phyloP scores from a whole-genome alignment of 495 filamentous ascomycete genomes.

The Xylaria palmicola region DNA sequence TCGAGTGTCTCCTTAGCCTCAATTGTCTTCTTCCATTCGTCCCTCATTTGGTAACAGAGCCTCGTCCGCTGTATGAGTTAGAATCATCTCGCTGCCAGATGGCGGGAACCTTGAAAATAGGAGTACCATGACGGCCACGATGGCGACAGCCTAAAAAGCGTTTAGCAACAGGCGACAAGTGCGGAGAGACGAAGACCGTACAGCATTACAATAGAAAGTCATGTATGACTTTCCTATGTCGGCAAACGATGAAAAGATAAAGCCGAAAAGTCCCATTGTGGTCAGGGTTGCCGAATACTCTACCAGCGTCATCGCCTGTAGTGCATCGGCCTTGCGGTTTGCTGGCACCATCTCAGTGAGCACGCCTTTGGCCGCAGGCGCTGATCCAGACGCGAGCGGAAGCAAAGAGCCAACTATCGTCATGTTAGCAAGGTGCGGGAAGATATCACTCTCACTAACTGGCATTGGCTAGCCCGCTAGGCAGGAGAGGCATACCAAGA shows the following conservation, averaged over 20 bases:
- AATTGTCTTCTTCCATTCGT: not conserved
- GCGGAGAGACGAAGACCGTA: slow-evolving; percentile 19
- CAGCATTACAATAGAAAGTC: slow-evolving; percentile 52
- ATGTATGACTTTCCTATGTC: slow-evolving; percentile 44
- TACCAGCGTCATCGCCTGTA: slow-evolving; percentile 51
- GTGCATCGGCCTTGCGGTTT: slow-evolving; percentile 45
- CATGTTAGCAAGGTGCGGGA: not conserved
- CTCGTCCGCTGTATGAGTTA: not conserved
- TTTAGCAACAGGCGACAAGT: not conserved
- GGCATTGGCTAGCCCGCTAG: too few relatives aligned
- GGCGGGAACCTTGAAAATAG: slow-evolving; percentile 47
- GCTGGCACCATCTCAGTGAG: slow-evolving; percentile 53
- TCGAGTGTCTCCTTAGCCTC: not conserved
- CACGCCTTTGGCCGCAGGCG: slow-evolving; percentile 53
- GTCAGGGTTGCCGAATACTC: slow-evolving; percentile 50
- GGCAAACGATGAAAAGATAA: slow-evolving; percentile 49
- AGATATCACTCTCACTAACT: not conserved
- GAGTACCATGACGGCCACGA: slow-evolving; percentile 42
- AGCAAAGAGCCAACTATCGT: slow-evolving; percentile 38
- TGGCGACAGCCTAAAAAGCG: slow-evolving; percentile 35
- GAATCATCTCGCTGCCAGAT: slow-evolving; percentile 33
- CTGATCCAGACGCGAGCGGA: slow-evolving; percentile 51
- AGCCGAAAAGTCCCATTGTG: slow-evolving; percentile 51
- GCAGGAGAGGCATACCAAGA: slow-evolving; percentile 33
- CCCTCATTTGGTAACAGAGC: not conserved